Conservation (phyloP, 1,139 yeast species). For the Geotrichum carabidarum region DNA sequence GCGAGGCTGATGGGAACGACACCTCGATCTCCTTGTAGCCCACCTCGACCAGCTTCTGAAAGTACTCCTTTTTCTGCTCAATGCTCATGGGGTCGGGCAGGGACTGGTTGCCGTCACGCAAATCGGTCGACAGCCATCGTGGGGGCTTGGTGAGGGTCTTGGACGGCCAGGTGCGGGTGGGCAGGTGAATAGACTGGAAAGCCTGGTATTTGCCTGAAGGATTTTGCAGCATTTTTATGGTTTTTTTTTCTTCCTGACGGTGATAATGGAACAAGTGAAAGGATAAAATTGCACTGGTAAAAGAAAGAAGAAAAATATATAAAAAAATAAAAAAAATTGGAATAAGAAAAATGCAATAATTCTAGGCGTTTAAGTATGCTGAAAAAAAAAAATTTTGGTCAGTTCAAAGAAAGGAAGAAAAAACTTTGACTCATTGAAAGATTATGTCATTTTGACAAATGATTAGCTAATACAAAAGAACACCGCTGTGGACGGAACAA, state of each 20-base stretch:
- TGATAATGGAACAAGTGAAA: too few species aligned
- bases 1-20: constrained; percentile 93
- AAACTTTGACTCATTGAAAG: too few species aligned
- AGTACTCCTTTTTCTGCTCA: constrained; percentile 82
- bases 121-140: constrained; percentile 92
- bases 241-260: neutral
- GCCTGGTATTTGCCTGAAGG: constrained; percentile 74
- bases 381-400: too few species aligned
- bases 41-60: constrained; percentile 75
- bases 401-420: too few species aligned
- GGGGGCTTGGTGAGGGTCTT: constrained; percentile 74
- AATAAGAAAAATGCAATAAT: too few species aligned
- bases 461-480: too few species aligned
- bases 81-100: constrained; percentile 96
- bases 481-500: too few species aligned
- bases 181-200: constrained; percentile 61
- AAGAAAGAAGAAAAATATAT: too few species aligned
- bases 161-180: constrained; percentile 85
- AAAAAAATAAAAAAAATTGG: too few species aligned
- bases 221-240: constrained; percentile 52
- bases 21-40: constrained; percentile 98
- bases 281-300: too few species aligned
- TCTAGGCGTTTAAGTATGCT: too few species aligned
- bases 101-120: constrained; percentile 96
- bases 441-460: too few species aligned